A percentile compares a stretch with the other conserved stretches of the same genome.
Evolutionary conservation across 225 moss, liverwort and hornwort species (phyloP).

Genomic region (Neckera pumila): DNA sequence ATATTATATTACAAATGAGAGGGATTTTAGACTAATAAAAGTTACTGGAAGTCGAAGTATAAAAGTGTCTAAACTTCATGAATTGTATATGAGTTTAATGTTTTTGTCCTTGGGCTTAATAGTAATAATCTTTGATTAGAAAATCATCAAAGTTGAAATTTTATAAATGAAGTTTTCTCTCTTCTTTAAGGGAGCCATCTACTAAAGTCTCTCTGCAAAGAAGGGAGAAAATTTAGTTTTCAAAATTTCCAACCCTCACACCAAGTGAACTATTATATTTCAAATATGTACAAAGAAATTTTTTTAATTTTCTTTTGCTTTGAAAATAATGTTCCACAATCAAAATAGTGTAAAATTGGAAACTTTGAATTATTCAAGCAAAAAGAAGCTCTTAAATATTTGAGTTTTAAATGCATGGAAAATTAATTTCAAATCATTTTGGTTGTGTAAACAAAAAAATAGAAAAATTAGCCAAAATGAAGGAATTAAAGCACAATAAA

Average conservation of each 20-base stretch:
- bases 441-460: neutral
- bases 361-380: neutral
- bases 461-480: neutral
- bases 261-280: accelerated
- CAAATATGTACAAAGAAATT: neutral
- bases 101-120: accelerated
- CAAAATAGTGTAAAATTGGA: neutral
- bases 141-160: neutral
- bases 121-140: neutral
- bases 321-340: neutral
- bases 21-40: neutral
- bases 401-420: neutral
- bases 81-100: neutral
- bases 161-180: neutral
- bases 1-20: neutral
- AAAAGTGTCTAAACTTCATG: neutral
- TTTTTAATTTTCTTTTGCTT: neutral
- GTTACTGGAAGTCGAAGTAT: neutral
- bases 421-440: neutral
- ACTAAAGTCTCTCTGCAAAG: accelerated
- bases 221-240: neutral
- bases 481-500: neutral
- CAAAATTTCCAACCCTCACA: accelerated
- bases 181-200: neutral
- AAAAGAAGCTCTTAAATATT: neutral